These are phyloP conservation scores for Trichoderma simmonsii DNA, from an alignment of 2,329 filamentous ascomycete genomes.

Conservation along the genomic window DNA sequence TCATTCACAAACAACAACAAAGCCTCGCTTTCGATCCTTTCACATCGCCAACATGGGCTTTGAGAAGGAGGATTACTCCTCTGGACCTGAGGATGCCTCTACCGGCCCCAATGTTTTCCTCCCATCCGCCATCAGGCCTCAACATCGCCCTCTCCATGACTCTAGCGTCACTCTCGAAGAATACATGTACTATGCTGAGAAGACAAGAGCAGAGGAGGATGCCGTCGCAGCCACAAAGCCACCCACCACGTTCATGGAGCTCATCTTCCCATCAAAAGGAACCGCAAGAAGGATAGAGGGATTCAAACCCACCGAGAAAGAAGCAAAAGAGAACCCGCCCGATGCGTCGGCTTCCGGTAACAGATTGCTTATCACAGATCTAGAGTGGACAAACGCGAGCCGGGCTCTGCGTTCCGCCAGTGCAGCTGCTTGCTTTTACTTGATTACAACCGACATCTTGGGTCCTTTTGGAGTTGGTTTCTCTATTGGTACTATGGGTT, in stretches of 20 bases:
- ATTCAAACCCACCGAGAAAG: background rate
- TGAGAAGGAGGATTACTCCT: conserved; percentile 8
- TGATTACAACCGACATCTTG: conserved; percentile 22
- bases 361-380: conserved; percentile 24
- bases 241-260: background rate
- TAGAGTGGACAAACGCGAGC: conserved; percentile 45
- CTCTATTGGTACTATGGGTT: conserved; percentile 20
- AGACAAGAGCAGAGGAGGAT: conserved; percentile 25
- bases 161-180: conserved; percentile 27
- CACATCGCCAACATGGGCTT: background rate
- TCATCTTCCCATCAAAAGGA: conserved; percentile 5
- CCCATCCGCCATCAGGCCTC: conserved; percentile 7
- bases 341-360: background rate
- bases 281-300: conserved; percentile 14
- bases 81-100: conserved; percentile 2
- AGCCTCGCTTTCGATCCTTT: background rate
- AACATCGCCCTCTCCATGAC: conserved; percentile 23
- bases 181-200: conserved; percentile 28
- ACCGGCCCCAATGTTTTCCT: background rate
- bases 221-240: conserved; percentile 12
- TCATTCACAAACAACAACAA: background rate
- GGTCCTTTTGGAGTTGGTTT: conserved; percentile 20
- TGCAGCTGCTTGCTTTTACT: conserved; percentile 20
- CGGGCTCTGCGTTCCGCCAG: conserved; percentile 18
- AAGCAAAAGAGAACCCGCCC: background rate